Evolutionary conservation across 148 eudicot species (phyloP).

Genomic region (Vaccinium corymbosum): DNA sequence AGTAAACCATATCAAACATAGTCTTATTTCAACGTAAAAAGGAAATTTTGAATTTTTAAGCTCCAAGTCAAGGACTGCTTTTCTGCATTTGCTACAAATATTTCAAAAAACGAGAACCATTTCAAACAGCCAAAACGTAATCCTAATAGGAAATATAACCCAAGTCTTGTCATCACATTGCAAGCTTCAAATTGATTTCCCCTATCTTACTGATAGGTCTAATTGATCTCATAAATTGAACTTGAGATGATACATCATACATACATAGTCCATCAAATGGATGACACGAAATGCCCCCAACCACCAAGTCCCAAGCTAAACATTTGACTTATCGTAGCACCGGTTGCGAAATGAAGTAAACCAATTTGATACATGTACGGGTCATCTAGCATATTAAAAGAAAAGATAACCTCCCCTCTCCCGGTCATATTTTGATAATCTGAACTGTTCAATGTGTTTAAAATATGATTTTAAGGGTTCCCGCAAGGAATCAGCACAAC

Average conservation of each 20-base stretch:
- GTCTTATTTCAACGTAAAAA: background rate
- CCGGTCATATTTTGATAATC: too few relatives aligned
- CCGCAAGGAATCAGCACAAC: too few relatives aligned
- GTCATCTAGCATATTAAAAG: background rate
- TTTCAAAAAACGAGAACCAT: background rate
- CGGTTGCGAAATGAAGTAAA: background rate
- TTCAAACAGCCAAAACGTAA: background rate
- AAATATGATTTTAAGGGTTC: too few relatives aligned
- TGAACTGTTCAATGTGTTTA: too few relatives aligned
- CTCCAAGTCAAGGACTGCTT: slow-evolving; percentile 5
- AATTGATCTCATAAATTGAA: background rate
- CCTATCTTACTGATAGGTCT: background rate
- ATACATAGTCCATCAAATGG: background rate
- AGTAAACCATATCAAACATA: background rate
- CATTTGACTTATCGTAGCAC: background rate
- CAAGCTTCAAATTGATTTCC: background rate
- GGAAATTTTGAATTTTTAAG: background rate
- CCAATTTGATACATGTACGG: background rate
- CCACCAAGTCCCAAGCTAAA: background rate
- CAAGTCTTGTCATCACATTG: background rate
- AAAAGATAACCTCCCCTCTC: too few relatives aligned
- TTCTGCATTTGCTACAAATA: background rate
- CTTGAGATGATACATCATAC: background rate
- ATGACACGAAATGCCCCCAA: background rate
- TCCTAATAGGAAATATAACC: background rate